These are phyloP conservation scores for Trichoderma sp. DNA, from an alignment of 2,329 filamentous ascomycete genomes.

Conservation along the genomic window DNA sequence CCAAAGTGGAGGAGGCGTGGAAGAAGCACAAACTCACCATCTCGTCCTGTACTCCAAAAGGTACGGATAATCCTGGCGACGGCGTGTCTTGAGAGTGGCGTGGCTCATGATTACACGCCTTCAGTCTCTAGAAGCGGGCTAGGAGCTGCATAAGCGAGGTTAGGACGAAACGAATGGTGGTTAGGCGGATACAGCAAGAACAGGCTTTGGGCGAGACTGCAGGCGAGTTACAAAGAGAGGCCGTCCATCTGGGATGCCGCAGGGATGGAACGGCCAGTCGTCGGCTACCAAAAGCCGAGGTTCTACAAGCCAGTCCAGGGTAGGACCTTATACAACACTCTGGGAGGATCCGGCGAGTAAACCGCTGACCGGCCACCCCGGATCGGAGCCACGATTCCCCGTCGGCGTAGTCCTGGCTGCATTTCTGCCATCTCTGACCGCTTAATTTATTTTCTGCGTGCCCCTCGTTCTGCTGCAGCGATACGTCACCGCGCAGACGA, in stretches of 20 bases:
- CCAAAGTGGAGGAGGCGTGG: conserved; percentile 11
- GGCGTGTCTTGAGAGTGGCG: conserved; percentile 60
- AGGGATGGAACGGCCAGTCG: neutral
- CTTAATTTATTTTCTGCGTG: conserved; percentile 36
- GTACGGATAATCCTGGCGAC: conserved; percentile 75
- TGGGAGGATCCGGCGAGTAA: neutral
- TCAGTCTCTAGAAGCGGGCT: neutral
- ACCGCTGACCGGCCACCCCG: neutral
- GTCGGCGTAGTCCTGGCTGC: neutral
- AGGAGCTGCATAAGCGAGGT: conserved; percentile 11
- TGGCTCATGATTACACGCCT: conserved; percentile 30
- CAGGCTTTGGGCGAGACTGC: neutral
- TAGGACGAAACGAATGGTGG: neutral
- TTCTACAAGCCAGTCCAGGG: neutral
- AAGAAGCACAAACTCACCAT: conserved; percentile 61
- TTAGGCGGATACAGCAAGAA: neutral
- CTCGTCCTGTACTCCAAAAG: conserved; percentile 81
- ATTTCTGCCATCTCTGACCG: conserved; percentile 40
- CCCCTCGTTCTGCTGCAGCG: conserved; percentile 19
- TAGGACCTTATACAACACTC: neutral
- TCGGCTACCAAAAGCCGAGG: conserved; percentile 11
- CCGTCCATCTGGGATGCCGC: neutral
- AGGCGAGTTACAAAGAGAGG: neutral
- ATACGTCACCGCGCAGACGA: conserved; percentile 22
- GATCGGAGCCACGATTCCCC: conserved; percentile 22